Evolutionary conservation across 306 rosid genomes (phyloP).

Genomic region (Malus orientalis): DNA sequence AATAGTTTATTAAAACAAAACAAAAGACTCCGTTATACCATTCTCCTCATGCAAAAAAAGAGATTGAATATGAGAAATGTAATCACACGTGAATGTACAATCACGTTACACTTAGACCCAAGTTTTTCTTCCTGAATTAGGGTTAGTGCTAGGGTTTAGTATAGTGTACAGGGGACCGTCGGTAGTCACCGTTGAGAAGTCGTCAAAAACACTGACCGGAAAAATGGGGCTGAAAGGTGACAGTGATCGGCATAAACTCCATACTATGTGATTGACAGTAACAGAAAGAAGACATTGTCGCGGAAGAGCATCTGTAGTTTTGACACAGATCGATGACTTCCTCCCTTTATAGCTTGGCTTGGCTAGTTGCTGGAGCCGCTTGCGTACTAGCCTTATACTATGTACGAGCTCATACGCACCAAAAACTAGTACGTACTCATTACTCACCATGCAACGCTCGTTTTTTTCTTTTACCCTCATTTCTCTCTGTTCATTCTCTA

Average conservation of each 20-base stretch:
- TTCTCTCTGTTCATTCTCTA: too few species aligned
- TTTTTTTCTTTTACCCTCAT: too few species aligned
- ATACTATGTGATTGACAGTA: background rate
- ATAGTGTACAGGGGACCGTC: too few species aligned
- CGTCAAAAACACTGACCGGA: background rate
- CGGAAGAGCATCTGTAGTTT: background rate
- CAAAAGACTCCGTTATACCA: too few species aligned
- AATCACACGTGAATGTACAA: background rate
- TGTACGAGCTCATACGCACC: too few species aligned
- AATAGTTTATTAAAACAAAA: too few species aligned
- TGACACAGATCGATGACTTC: background rate
- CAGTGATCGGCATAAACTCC: background rate
- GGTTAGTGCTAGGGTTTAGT: too few species aligned
- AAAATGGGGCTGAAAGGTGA: background rate
- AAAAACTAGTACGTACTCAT: too few species aligned
- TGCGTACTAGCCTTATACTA: too few species aligned
- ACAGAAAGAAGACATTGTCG: background rate
- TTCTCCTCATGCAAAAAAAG: too few species aligned
- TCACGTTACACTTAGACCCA: background rate
- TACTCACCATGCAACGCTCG: too few species aligned
- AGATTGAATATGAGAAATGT: too few species aligned
- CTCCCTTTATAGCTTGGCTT: background rate
- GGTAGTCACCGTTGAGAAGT: background rate
- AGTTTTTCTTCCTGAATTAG: background rate
- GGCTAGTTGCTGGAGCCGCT: background rate